Evolutionary conservation across 163 green algal genomes (phyloP), one percentile per base, ranked within the genome.

Genomic region (Coccomyxa subellipsoidea): DNA sequence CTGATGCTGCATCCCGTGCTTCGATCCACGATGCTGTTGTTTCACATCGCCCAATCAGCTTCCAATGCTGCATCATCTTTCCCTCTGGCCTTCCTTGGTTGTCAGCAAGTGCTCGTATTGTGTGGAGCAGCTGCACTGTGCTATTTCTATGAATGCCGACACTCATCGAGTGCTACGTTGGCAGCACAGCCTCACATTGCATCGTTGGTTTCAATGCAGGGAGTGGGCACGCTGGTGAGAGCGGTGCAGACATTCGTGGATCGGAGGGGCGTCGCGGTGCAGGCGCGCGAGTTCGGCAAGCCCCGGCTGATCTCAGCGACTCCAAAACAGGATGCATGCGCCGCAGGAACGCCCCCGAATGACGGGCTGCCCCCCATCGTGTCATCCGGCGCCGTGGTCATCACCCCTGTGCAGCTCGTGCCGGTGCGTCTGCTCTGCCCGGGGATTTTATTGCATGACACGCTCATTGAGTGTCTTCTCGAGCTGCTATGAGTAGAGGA

Each of bases 211-310:
- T n/a, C n/a, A n/a, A n/a, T 66, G 78, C 78, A 77, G 78, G 78
- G 78, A 4, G 36, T 81, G 81, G 36, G 72, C 31, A 77, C n/a
- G 2, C 54, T 85, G 27, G 82, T 91, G 39, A 87, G 89, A 66
- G 92, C 90, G 29, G 84, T 94, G 54, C 80, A 87, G 75, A 93
- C 88, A 32, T 96, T 93, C 80, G 80, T 96, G 27, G 90, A 91
- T 79, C 78, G 85, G 21, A 69, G 69, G 5, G 85, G 84, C 29
- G 76, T 94, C 18, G 70, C 80, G 31, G 76, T 88, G 31, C 10
- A 38, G 5, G 90, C 90, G 79, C 87, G 89, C 80, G 80, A 79
- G 29, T 54, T 0, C 27, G 69, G 82, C 25, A 70, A 31, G 5
- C 54, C 12, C 4, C 47, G 47, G 47, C 47, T 59, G 15, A 59